Conservation (phyloP, 768 basidiomycete species). For the Suillus discolor region DNA sequence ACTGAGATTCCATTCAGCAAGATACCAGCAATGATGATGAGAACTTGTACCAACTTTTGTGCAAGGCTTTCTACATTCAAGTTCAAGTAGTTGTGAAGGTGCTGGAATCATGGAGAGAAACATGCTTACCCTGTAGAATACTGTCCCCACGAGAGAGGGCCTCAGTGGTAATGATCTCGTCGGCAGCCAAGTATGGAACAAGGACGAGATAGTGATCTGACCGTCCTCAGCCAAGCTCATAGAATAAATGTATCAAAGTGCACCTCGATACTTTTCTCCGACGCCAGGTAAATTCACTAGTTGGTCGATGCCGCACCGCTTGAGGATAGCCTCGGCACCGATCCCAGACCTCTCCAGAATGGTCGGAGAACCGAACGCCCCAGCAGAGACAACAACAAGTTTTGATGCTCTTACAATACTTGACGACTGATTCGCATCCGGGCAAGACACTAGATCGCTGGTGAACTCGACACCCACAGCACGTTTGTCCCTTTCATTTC, state of each 20-base stretch:
- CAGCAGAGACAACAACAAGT: conserved; percentile 52
- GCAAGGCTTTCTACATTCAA: no score
- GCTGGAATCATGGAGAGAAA: no score
- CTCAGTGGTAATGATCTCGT: conserved; percentile 32
- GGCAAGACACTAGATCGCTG: conserved; percentile 28
- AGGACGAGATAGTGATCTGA: conserved; percentile 34
- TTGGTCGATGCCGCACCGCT: neutral
- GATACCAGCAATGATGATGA: neutral
- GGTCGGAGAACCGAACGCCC: conserved; percentile 57
- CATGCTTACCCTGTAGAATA: no score
- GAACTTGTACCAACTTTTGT: no score
- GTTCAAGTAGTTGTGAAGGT: no score
- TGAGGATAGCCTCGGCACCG: neutral
- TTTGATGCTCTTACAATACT: conserved; percentile 39
- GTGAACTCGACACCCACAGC: conserved; percentile 46
- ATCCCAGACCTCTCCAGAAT: conserved; percentile 62
- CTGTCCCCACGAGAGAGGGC: no score
- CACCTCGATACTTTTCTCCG: conserved; percentile 69
- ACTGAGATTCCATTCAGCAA: conserved; percentile 29
- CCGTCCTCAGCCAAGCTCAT: neutral
- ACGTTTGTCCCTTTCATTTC: neutral
- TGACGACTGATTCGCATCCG: conserved; percentile 24
- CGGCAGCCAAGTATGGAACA: conserved; percentile 40
- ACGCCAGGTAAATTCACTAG: conserved; percentile 65
- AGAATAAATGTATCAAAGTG: neutral